Percentiles rank a stretch among this genome's conserved stretches.
phyloP scores from a whole-genome alignment of 1,284 basidiomycete species.

The Trichosporon coremiiforme region DNA sequence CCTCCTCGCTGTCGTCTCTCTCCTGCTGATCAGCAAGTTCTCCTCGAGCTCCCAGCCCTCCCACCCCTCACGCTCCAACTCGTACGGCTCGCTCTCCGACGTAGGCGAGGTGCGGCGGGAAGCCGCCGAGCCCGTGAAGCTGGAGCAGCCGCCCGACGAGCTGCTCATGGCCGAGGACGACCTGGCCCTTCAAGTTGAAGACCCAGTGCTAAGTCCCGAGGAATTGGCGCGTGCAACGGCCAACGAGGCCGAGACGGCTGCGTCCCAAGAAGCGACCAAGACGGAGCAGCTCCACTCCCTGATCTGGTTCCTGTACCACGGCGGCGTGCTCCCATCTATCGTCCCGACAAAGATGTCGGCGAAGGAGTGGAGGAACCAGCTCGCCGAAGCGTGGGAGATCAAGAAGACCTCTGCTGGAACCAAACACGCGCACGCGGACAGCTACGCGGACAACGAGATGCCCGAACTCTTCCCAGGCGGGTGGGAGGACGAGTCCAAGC shows the following conservation, averaged over 20 bases:
- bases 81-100: background rate
- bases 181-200: conserved; percentile 30
- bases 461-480: conserved; percentile 39
- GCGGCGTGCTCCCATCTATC: conserved; percentile 42
- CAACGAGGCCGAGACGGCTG: conserved; percentile 36
- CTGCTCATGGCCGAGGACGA: conserved; percentile 52
- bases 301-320: conserved; percentile 49
- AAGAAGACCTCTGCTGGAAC: background rate
- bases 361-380: conserved; percentile 33
- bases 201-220: conserved; percentile 34
- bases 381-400: conserved; percentile 28
- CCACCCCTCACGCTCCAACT: background rate
- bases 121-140: conserved; percentile 16
- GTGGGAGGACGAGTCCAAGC: conserved; percentile 46
- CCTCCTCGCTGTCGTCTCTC: background rate
- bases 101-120: no score
- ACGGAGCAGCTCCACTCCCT: conserved; percentile 41
- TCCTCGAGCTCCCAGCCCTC: background rate
- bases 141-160: conserved; percentile 34
- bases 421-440: background rate
- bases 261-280: background rate
- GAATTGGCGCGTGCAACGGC: conserved; percentile 43
- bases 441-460: background rate
- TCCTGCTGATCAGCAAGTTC: background rate
- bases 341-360: conserved; percentile 39